Evolutionary conservation across 768 basidiomycete species (phyloP), one percentile per base, ranked within the genome.

Genomic region (Tremella mesenterica): DNA sequence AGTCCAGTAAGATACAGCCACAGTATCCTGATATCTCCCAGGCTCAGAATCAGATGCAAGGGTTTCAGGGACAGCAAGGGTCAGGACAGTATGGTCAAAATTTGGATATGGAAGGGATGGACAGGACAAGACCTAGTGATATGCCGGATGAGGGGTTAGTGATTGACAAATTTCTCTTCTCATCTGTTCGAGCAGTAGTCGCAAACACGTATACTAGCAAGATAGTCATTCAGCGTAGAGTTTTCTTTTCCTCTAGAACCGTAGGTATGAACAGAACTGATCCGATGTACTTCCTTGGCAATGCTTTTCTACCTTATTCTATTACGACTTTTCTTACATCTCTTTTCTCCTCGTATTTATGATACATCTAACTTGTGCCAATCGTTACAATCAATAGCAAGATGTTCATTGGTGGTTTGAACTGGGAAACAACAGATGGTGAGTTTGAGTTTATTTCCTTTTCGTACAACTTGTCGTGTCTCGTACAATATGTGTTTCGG

Each of bases 351-450:
- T 23, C 25, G 10, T 44, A 10, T 16, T 18, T 28, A 31, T 28
- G 39, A 16, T 41, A 23, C 14, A 34, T 47, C n/a, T 38, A 50
- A 44, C 39, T 45, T 48, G 48, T 23, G 13, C 16, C 29, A 10
- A 33, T 34, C 36, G 25, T 49, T 30, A 43, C 34, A 56, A 23
- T 14, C 25, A 44, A 69, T 53, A 96, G 95, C 76, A 99, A 99
- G 80, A 99, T 99, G 95, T 99, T 99, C 76, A 92, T 99, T 72
- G 95, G 95, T 59, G 95, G 95, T 61, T 80, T 99, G 61, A 95
- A 97, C 77, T 99, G 95, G 95, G 93, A 97, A 76, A 97, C 95
- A 67, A 93, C 89, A 73, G 95, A 97, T 80, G 93, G 95, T 99
- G 81, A 75, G 70, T 70, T 3, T 21, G 1, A 20, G 14, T 9